Base-by-base conservation (phyloP, 2,329 filamentous ascomycete genomes). In the Aspergillus vadensis region DNA sequence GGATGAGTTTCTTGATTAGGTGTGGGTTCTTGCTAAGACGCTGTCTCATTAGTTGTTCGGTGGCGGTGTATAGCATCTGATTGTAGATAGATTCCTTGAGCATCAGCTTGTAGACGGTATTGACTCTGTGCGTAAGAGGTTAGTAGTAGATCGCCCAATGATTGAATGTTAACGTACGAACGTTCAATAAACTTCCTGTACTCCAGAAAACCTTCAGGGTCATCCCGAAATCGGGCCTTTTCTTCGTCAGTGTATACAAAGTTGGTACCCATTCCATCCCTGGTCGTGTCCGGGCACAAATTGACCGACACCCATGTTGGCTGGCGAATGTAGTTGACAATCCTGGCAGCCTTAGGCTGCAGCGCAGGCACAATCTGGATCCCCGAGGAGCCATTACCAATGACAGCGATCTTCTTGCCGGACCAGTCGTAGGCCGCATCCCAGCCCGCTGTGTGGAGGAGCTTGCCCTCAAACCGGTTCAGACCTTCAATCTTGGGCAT, bases 401-500 rank as follows among this genome's bases (percentile, higher is more conserved):
- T 72, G 10, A 76, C 55, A 3, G 74, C 75, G 1, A 77, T 63
- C 9, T 36, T 59, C 41, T 73, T 74, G n/a, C 62, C 67, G 3
- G 55, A 39, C 27, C 62, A 66, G 23, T 70, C 58, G 36, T 63
- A 67, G 8, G 53, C 43, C 4, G 61, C 55, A 38, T 79, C 76
- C 77, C 77, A 80, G n/a, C 68, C 64, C 1, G 76, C 75, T 0
- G 73, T 75, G 56, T 79, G 77, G 25, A 76, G 68, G 0, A 78
- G 57, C 3, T 65, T 69, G 12, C 77, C 77, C 51, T 71, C 60
- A 61, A 76, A 79, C 2, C 59, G 62, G 2, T 74, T 67, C 10
- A 70, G 38, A 3, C 64, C 65, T 3, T 63, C 60, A 41, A 72
- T 66, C 3, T 65, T 36, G 1, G 70, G 70, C 32, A 23, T 44